Conservation (phyloP, 257 asterid species). For the Datura wrightii region DNA sequence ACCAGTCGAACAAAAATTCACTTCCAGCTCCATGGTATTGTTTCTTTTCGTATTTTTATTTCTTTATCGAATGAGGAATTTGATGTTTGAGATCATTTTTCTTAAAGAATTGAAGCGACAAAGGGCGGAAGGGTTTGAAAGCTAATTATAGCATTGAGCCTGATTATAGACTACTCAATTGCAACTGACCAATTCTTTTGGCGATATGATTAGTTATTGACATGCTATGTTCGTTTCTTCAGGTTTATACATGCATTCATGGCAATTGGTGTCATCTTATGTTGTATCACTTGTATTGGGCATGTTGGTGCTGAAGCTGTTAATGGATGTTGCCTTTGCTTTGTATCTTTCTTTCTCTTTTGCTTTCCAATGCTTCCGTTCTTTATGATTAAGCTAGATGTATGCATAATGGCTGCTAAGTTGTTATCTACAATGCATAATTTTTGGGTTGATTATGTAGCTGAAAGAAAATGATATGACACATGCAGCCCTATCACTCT, state of each 20-base stretch:
- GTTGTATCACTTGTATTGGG: constrained; percentile 66
- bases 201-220: constrained; percentile 17
- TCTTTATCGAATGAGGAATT: not conserved
- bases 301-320: constrained; percentile 86
- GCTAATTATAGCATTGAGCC: no score
- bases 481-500: not conserved
- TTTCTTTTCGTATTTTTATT: not conserved
- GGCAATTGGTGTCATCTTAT: constrained; percentile 70
- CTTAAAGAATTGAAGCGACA: not conserved
- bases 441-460: not conserved
- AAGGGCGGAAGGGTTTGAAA: not conserved
- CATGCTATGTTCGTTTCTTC: constrained; percentile 37
- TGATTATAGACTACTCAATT: not conserved
- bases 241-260: constrained; percentile 84
- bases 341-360: constrained; percentile 64
- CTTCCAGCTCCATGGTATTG: constrained; percentile 77
- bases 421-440: not conserved
- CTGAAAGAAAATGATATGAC: not conserved
- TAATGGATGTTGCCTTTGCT: constrained; percentile 88
- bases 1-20: constrained; percentile 39
- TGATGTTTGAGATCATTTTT: not conserved
- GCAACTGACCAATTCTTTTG: not conserved
- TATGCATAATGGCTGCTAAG: not conserved
- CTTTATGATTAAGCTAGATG: not conserved
- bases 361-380: not conserved